A percentile compares a stretch with the other conserved stretches of the same genome.
These are phyloP conservation scores for Populus tremula DNA, from an alignment of 345 rosid species.

Conservation along the genomic window DNA sequence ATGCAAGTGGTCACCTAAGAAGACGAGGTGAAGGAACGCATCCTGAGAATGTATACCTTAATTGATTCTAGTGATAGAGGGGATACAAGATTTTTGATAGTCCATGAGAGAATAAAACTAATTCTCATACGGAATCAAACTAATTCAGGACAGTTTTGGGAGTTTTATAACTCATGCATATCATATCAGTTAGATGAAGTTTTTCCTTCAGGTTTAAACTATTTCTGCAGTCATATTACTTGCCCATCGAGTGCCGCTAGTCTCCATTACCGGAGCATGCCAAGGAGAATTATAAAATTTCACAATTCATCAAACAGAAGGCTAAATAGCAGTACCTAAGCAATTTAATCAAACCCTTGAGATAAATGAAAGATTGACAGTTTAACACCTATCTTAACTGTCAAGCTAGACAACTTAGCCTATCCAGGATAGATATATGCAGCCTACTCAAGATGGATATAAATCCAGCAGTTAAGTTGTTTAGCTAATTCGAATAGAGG, in stretches of 20 bases:
- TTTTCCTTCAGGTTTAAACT: not conserved
- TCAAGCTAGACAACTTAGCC: no score
- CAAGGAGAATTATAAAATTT: no score
- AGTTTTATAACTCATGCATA: no score
- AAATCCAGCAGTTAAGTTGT: no score
- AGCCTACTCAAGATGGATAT: no score
- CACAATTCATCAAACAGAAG: not conserved
- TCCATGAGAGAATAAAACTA: not conserved
- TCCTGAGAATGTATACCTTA: not conserved
- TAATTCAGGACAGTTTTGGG: no score
- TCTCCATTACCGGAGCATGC: not conserved
- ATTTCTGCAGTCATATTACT: not conserved
- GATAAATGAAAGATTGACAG: no score
- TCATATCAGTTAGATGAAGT: not conserved
- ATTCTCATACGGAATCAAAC: no score
- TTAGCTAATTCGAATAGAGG: no score
- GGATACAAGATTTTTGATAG: not conserved
- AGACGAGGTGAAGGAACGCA: not conserved
- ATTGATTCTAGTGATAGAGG: not conserved
- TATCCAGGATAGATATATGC: no score
- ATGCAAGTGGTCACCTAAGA: not conserved
- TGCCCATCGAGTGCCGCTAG: no score
- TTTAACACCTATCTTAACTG: no score
- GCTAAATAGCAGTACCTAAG: not conserved
- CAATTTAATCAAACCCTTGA: not conserved